phyloP scores from a whole-genome alignment of 108 stramenopile genomes.

The Fragilariopsis cylindrus region DNA sequence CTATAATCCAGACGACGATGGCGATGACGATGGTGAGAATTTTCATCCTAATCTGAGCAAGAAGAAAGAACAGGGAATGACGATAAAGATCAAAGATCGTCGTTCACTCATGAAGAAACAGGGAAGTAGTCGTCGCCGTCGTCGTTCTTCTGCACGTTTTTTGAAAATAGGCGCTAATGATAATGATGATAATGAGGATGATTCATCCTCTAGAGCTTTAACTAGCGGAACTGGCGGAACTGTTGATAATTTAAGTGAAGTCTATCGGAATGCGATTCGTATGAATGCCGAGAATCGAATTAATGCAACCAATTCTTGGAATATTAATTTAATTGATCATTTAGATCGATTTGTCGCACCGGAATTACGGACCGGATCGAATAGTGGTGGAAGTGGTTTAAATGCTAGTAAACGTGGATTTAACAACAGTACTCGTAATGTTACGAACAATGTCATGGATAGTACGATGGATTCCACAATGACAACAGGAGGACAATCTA shows the following conservation, averaged over 20 bases:
- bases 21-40: neutral
- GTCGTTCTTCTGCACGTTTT: slow-evolving; percentile 83
- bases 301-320: slow-evolving; percentile 95
- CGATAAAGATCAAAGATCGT: slow-evolving; percentile 10
- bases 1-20: neutral
- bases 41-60: neutral
- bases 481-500: neutral
- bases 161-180: slow-evolving; percentile 44
- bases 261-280: slow-evolving; percentile 86
- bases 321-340: slow-evolving; percentile 94
- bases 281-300: slow-evolving; percentile 97
- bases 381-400: neutral
- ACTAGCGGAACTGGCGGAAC: neutral
- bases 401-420: neutral
- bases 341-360: slow-evolving; percentile 84
- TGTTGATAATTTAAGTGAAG: slow-evolving; percentile 68
- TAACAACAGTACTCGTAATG: neutral
- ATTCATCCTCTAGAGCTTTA: neutral
- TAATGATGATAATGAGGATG: slow-evolving; percentile 37
- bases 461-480: slow-evolving; percentile 18
- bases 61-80: neutral
- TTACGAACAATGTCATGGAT: neutral
- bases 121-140: slow-evolving; percentile 43
- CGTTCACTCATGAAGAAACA: slow-evolving; percentile 14
- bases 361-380: slow-evolving; percentile 14